These are phyloP conservation scores for Curvularia eragrostidis DNA, from an alignment of 2,329 filamentous ascomycete species.

Conservation along the genomic window DNA sequence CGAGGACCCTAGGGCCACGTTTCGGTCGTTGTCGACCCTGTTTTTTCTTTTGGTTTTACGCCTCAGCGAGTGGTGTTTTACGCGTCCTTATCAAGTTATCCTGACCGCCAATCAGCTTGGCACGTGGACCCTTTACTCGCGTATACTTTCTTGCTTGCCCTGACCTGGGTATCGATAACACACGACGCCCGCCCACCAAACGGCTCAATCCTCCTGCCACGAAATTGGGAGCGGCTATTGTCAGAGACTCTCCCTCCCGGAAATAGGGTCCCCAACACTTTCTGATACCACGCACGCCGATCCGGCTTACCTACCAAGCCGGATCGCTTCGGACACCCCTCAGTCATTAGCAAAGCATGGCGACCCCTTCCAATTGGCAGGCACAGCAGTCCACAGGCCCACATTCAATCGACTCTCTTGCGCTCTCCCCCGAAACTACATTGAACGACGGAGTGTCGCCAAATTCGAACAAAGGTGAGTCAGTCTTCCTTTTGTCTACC, in stretches of 20 bases:
- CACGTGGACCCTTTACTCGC: conserved; percentile 39
- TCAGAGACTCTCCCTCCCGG: conserved; percentile 11
- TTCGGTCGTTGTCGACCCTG: neutral
- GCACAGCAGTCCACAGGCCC: conserved; percentile 25
- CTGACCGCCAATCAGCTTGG: conserved; percentile 37
- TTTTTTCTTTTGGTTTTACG: neutral
- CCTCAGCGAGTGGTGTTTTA: neutral
- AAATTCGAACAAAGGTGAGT: conserved; percentile 46
- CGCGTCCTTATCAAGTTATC: conserved; percentile 9
- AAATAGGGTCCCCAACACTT: conserved; percentile 2
- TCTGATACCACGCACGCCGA: conserved; percentile 4
- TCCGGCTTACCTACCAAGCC: conserved; percentile 13
- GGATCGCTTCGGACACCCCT: conserved; percentile 1
- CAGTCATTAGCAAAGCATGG: conserved; percentile 33
- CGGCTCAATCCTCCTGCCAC: conserved; percentile 19
- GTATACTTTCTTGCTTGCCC: conserved; percentile 15
- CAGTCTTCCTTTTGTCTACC: neutral
- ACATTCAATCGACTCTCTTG: conserved; percentile 29
- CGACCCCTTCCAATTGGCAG: conserved; percentile 37
- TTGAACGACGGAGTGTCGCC: conserved; percentile 39
- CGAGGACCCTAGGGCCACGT: neutral
- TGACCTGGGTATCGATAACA: conserved; percentile 19
- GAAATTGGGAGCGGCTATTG: conserved; percentile 25
- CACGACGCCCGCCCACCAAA: conserved; percentile 20
- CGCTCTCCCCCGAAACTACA: conserved; percentile 21